Percentiles rank a stretch among this genome's conserved stretches.
These are phyloP conservation scores for Diaporthe nobilis DNA, from an alignment of 2,329 filamentous ascomycete species.

Conservation along the genomic window DNA sequence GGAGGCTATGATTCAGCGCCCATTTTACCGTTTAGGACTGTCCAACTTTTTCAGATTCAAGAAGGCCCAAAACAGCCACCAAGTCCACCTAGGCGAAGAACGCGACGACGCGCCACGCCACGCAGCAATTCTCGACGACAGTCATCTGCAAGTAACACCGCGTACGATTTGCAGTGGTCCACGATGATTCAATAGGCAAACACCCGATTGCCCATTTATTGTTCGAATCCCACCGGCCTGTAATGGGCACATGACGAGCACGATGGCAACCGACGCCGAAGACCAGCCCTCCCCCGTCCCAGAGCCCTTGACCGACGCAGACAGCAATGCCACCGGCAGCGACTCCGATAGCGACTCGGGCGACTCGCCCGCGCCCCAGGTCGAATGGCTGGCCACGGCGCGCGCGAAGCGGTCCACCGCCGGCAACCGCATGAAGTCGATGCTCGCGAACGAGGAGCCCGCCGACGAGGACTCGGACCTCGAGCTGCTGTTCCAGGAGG, in stretches of 20 bases:
- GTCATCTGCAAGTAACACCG: background rate
- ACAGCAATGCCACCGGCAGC: conserved; percentile 55
- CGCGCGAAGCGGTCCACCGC: conserved; percentile 85
- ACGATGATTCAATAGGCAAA: background rate
- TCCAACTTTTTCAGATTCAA: conserved; percentile 10
- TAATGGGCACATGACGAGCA: conserved; percentile 23
- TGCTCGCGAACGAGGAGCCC: conserved; percentile 81
- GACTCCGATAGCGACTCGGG: conserved; percentile 50
- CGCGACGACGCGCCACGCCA: conserved; percentile 17
- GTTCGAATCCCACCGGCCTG: conserved; percentile 10
- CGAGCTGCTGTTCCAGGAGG: conserved; percentile 82
- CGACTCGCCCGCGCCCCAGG: conserved; percentile 47
- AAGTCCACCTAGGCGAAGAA: background rate
- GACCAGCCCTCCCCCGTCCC: conserved; percentile 40
- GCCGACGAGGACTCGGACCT: conserved; percentile 68
- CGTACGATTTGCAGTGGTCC: background rate
- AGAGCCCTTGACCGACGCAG: conserved; percentile 54
- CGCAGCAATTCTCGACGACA: background rate
- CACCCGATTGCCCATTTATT: background rate
- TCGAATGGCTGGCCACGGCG: conserved; percentile 81
- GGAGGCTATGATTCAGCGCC: background rate
- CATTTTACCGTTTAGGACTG: background rate
- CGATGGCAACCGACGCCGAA: conserved; percentile 47
- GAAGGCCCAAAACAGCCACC: background rate
- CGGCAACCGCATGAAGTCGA: conserved; percentile 84